These are phyloP conservation scores for Mucor racemosus DNA, from an alignment of 371 early-diverging fungal species.

Conservation along the genomic window DNA sequence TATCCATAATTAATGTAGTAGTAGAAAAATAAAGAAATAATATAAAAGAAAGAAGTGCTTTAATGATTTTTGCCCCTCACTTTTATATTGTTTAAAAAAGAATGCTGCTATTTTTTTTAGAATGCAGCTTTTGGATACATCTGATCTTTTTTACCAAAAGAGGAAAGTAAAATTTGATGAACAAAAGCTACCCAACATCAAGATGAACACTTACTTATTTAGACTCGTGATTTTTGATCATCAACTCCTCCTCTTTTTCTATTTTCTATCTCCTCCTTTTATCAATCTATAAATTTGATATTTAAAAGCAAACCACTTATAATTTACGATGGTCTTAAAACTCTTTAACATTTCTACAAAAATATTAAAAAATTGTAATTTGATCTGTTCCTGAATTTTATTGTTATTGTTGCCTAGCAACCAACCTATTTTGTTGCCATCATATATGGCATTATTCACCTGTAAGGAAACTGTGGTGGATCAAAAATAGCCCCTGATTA, in stretches of 20 bases:
- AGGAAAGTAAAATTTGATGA: slow-evolving; percentile 23
- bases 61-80: not conserved
- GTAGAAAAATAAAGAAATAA: slow-evolving; percentile 1
- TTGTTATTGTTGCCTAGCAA: not conserved
- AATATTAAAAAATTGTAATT: not conserved
- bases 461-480: not conserved
- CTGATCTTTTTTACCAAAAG: slow-evolving; percentile 27
- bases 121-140: slow-evolving; percentile 15
- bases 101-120: slow-evolving; percentile 16
- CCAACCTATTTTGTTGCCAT: not conserved
- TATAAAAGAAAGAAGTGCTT: slow-evolving; percentile 9
- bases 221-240: slow-evolving; percentile 13
- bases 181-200: slow-evolving; percentile 4
- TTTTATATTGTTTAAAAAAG: slow-evolving; percentile 10
- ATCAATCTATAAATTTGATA: not conserved
- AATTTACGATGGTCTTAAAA: not conserved
- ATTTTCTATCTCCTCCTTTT: slow-evolving; percentile 9
- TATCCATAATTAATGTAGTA: slow-evolving; percentile 11
- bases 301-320: not conserved
- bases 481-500: not conserved
- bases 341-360: not conserved
- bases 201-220: slow-evolving; percentile 7
- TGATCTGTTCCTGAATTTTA: not conserved
- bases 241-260: not conserved
- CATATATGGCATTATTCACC: too few species aligned